Evolutionary conservation across 1,284 basidiomycete species (phyloP), one percentile per base, ranked within the genome.

Genomic region (Golubevia sp.): DNA sequence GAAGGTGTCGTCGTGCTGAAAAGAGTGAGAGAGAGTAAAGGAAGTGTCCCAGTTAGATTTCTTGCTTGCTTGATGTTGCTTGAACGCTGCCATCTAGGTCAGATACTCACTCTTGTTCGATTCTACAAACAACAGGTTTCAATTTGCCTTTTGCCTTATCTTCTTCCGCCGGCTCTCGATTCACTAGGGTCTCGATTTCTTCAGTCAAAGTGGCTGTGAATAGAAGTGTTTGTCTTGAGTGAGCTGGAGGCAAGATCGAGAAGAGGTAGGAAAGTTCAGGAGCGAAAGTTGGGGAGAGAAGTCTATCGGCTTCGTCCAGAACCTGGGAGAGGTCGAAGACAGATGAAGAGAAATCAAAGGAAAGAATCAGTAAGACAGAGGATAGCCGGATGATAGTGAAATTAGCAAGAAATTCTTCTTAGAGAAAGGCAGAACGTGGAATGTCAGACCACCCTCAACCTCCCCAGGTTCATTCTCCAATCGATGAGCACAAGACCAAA

Each of bases 121-220:
- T 82, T 67, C 78, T 78, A 63, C 76, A 75, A 18, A 83, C 63
- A 52, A 79, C 61, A 15, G 77, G 76, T 15, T 71, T 62, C n/a
- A 49, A 58, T 53, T 78, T 80, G 55, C 76, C 77, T 8, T 68
- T 34, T 34, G 30, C 30, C 11, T 34, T 34, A 11, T 34, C 30
- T 11, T 34, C 5, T 5, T 34, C 57, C 6, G 70, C 68, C 18
- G 72, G 65, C 54, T 64, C 61, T 34, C 69, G 65, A 25, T 71
- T 66, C 15, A 77, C 79, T 18, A 83, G 71, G 25, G 63, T 70
- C 21, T 79, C 79, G 21, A 82, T 78, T 56, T 77, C 73, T 18
- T 67, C 64, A 1, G 81, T 83, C 18, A 83, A 58, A 1, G 81
- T 83, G 7, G 81, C 81, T 0, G 79, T 77, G 48, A 83, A 83